phyloP scores from a whole-genome alignment of 148 eudicot genomes.

The Vaccinium corymbosum region DNA sequence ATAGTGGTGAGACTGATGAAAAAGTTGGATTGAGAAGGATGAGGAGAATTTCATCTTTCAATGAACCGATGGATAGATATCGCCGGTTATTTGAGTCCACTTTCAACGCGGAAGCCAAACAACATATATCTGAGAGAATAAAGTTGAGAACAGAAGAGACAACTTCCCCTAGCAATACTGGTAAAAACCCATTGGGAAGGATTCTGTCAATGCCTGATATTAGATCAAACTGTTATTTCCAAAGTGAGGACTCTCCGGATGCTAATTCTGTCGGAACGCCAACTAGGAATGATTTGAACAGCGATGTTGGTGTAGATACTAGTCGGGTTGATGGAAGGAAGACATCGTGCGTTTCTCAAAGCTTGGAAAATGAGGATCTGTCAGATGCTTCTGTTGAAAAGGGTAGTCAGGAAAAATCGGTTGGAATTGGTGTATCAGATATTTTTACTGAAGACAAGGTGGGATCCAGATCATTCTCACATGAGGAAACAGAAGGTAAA shows the following conservation, averaged over 20 bases:
- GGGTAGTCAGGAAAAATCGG: constrained; percentile 13
- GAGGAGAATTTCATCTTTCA: constrained; percentile 44
- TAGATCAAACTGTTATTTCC: constrained; percentile 25
- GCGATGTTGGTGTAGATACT: constrained; percentile 6
- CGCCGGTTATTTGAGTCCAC: constrained; percentile 40
- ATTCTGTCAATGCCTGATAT: constrained; percentile 76
- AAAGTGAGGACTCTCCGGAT: constrained; percentile 20
- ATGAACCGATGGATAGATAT: constrained; percentile 56
- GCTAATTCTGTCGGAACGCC: constrained; percentile 9
- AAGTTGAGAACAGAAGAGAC: constrained; percentile 32
- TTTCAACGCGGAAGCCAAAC: constrained; percentile 24
- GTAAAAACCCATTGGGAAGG: constrained; percentile 34
- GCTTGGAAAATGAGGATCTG: constrained; percentile 21
- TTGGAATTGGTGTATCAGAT: constrained; percentile 10
- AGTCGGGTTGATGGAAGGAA: constrained; percentile 22
- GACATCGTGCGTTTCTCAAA: background rate
- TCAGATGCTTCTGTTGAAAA: constrained; percentile 14
- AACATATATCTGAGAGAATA: constrained; percentile 19
- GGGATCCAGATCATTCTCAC: constrained; percentile 14
- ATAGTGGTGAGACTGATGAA: background rate
- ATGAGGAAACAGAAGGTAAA: constrained; percentile 11
- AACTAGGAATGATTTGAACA: constrained; percentile 15
- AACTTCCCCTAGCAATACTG: constrained; percentile 12
- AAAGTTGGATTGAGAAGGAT: constrained; percentile 17
- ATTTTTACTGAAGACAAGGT: constrained; percentile 4